Evolutionary conservation across 169 alveolate species (phyloP).

Genomic region (Cryptosporidium xiaoi): DNA sequence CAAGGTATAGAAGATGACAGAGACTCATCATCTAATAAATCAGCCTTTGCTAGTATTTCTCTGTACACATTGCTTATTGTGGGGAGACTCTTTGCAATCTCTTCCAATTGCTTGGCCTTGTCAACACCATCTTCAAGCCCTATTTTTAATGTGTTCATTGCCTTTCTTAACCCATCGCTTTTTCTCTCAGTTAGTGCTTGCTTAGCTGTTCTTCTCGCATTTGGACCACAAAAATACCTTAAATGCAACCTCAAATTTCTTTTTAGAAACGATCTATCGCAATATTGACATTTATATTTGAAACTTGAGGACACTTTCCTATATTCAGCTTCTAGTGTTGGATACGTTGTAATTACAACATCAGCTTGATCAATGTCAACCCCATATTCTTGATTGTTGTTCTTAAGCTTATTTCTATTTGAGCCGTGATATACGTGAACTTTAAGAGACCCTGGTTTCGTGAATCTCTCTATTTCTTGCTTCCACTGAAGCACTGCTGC

Average conservation of each 20-base stretch:
- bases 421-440: slow-evolving; percentile 84
- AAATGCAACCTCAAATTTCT: slow-evolving; percentile 85
- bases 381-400: slow-evolving; percentile 76
- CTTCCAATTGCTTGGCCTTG: slow-evolving; percentile 52
- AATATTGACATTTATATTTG: slow-evolving; percentile 84
- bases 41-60: slow-evolving; percentile 75
- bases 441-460: slow-evolving; percentile 77
- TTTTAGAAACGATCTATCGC: slow-evolving; percentile 87
- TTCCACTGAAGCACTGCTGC: slow-evolving; percentile 87
- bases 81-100: slow-evolving; percentile 52
- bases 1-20: slow-evolving; percentile 46
- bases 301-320: slow-evolving; percentile 77
- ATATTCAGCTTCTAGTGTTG: slow-evolving; percentile 82
- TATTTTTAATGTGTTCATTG: slow-evolving; percentile 83
- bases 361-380: slow-evolving; percentile 84
- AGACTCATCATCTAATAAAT: slow-evolving; percentile 51
- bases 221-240: slow-evolving; percentile 91
- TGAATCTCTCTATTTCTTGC: slow-evolving; percentile 81
- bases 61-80: slow-evolving; percentile 55
- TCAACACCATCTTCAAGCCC: slow-evolving; percentile 70
- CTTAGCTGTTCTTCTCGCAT: slow-evolving; percentile 88
- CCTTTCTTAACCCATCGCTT: slow-evolving; percentile 77
- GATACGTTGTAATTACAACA: slow-evolving; percentile 84
- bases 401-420: slow-evolving; percentile 41
- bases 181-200: slow-evolving; percentile 85